Evolutionary conservation across 2,329 filamentous ascomycete genomes (phyloP).

Genomic region (Atkinsonella hypoxylon): DNA sequence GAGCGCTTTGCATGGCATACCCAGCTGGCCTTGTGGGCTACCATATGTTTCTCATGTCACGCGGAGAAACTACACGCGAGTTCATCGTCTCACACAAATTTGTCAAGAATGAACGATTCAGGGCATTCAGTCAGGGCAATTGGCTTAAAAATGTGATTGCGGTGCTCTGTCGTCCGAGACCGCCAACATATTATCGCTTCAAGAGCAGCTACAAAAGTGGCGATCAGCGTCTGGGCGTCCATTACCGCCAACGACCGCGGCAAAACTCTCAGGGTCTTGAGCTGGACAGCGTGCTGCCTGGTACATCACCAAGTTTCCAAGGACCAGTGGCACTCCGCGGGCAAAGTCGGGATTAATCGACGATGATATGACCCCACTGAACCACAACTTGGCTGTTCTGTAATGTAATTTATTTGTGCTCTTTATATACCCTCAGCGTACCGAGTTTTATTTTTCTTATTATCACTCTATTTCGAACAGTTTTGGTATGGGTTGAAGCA

Average conservation of each 20-base stretch:
- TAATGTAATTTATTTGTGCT: slow-evolving; percentile 6
- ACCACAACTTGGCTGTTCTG: not conserved
- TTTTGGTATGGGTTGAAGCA: not conserved
- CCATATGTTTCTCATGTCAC: slow-evolving; percentile 79
- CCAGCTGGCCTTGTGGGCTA: slow-evolving; percentile 76
- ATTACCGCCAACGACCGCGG: slow-evolving; percentile 25
- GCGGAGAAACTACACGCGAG: slow-evolving; percentile 91
- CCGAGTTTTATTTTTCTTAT: not conserved
- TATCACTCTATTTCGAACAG: not conserved
- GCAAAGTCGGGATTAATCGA: slow-evolving; percentile 12
- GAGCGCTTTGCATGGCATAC: slow-evolving; percentile 62
- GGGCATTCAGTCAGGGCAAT: slow-evolving; percentile 74
- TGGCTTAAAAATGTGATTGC: slow-evolving; percentile 67
- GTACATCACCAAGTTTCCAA: slow-evolving; percentile 34
- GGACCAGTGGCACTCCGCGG: slow-evolving; percentile 37
- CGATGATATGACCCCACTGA: not conserved
- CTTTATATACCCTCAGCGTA: slow-evolving; percentile 7
- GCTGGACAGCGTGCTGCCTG: slow-evolving; percentile 53
- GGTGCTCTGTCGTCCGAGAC: slow-evolving; percentile 71
- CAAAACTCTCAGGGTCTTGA: slow-evolving; percentile 51
- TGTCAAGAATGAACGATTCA: slow-evolving; percentile 76
- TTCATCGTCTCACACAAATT: slow-evolving; percentile 97
- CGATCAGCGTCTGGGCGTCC: slow-evolving; percentile 67
- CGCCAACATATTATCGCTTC: slow-evolving; percentile 82
- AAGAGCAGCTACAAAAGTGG: slow-evolving; percentile 66